phyloP scores from a whole-genome alignment of 345 rosid genomes.

The Excoecaria cochinchinensis region DNA sequence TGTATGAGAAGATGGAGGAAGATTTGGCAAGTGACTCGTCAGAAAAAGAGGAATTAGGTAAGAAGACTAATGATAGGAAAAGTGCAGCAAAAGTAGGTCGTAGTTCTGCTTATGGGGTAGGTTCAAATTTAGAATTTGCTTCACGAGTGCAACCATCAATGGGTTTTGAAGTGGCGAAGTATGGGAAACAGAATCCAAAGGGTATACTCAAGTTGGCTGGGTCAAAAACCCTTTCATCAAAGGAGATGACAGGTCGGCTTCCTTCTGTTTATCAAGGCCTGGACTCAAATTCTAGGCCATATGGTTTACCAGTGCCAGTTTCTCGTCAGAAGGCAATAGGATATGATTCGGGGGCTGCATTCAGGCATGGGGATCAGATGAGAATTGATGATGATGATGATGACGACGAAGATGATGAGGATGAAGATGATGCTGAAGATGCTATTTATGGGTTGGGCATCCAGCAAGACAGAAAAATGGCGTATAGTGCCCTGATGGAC shows the following conservation, averaged over 20 bases:
- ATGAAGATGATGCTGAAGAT: conserved; percentile 39
- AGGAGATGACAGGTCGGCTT: conserved; percentile 35
- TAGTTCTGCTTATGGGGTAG: conserved; percentile 39
- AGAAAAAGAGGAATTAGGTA: conserved; percentile 54
- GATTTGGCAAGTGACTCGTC: conserved; percentile 61
- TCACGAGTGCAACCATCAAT: conserved; percentile 39
- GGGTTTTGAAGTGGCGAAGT: conserved; percentile 42
- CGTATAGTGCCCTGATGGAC: conserved; percentile 26
- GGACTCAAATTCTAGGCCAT: conserved; percentile 48
- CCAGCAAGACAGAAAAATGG: conserved; percentile 43
- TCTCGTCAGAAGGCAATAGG: conserved; percentile 41
- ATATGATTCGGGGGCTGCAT: conserved; percentile 45
- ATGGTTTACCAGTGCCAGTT: conserved; percentile 37
- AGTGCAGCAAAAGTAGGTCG: conserved; percentile 40
- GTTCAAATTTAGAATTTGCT: conserved; percentile 49
- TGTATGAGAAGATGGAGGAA: conserved; percentile 63
- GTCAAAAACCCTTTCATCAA: conserved; percentile 41
- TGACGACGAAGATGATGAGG: conserved; percentile 32
- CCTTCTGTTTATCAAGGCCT: conserved; percentile 46
- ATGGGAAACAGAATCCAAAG: conserved; percentile 62
- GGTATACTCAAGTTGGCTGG: conserved; percentile 55
- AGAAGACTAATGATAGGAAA: conserved; percentile 58
- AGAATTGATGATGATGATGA: conserved; percentile 42
- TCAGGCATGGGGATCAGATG: conserved; percentile 49
- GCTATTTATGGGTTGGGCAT: conserved; percentile 62